Percentiles rank a stretch among this genome's conserved stretches.
Conservation (phyloP, 768 basidiomycete genomes). For the Inosperma sp. region DNA sequence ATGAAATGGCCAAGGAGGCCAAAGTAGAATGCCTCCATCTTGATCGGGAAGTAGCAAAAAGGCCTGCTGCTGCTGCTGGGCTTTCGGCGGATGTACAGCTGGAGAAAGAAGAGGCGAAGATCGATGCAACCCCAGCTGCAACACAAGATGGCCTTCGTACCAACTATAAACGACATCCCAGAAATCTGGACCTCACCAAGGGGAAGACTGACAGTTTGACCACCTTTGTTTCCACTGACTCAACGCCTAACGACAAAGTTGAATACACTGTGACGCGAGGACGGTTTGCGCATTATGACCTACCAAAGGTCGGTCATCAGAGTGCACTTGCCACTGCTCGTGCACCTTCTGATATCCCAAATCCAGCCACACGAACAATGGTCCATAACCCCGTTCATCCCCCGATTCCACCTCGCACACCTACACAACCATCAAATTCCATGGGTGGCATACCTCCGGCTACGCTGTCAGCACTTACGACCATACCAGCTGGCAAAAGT, state of each 20-base stretch:
- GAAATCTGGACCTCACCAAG: constrained; percentile 62
- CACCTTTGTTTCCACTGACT: too few relatives aligned
- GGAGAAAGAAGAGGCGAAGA: constrained; percentile 21
- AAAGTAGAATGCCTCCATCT: constrained; percentile 35
- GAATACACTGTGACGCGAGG: too few relatives aligned
- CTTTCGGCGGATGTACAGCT: constrained; percentile 17
- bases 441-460: too few relatives aligned
- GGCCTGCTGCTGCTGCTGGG: constrained; percentile 31
- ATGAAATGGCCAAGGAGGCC: constrained; percentile 39
- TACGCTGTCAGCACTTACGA: constrained; percentile 20
- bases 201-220: constrained; percentile 40
- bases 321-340: constrained; percentile 78
- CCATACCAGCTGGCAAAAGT: constrained; percentile 19
- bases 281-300: too few relatives aligned
- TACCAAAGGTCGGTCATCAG: too few relatives aligned
- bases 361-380: constrained; percentile 65
- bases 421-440: constrained; percentile 17
- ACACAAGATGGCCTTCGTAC: constrained; percentile 58
- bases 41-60: constrained; percentile 41
- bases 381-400: constrained; percentile 44
- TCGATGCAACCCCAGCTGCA: constrained; percentile 26
- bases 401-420: constrained; percentile 40
- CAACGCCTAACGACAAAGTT: too few relatives aligned
- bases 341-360: constrained; percentile 76
- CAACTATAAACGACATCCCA: constrained; percentile 56